Evolutionary conservation across 768 basidiomycete genomes (phyloP), one percentile per base, ranked within the genome.

Genomic region (Tulasnella sp.): DNA sequence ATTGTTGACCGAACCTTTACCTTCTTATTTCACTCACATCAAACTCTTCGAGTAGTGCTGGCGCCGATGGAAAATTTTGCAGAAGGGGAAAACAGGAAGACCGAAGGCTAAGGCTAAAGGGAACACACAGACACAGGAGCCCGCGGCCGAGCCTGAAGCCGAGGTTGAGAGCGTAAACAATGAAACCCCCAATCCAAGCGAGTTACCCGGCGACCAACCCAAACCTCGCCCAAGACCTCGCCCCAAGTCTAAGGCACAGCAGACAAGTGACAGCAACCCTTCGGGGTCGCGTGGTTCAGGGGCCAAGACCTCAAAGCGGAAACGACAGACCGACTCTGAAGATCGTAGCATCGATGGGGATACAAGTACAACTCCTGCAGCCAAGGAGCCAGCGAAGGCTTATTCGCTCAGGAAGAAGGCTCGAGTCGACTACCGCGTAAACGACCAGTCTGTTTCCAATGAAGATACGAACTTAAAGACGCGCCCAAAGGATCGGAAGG

Each of bases 141-240:
- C 12, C 24, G 2, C 41, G 11, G 7, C 2, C 11, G 42, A 76
- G 20, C 7, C 76, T 14, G 76, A 50, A 50, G 46, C 24, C 22
- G 48, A 76, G 24, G 3, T 44, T 6, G 46, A 12, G n/a, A 34
- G 7, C 20, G 46, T 11, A 46, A 24, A 46, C 11, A n/a, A 50
- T 12, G 48, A 54, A 42, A 8, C 46, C 12, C n/a, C 11, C 24
- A 44, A 76, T 41, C n/a, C n/a, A 12, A 37, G 28, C 12, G 34
- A n/a, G 34, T 20, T 16, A 34, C 46, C 28, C 6, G 22, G 34
- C 42, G 42, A 69, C 31, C 37, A 69, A 12, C 64, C 76, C 31
- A 58, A 58, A 37, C 48, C 28, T 37, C 41, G 41, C 24, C 76
- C 76, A 8, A 76, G 54, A 76, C 76, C 76, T 50, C 76, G 76